Evolutionary conservation across 2,329 filamentous ascomycete species (phyloP).

Genomic region (Zymoseptoria tritici): DNA sequence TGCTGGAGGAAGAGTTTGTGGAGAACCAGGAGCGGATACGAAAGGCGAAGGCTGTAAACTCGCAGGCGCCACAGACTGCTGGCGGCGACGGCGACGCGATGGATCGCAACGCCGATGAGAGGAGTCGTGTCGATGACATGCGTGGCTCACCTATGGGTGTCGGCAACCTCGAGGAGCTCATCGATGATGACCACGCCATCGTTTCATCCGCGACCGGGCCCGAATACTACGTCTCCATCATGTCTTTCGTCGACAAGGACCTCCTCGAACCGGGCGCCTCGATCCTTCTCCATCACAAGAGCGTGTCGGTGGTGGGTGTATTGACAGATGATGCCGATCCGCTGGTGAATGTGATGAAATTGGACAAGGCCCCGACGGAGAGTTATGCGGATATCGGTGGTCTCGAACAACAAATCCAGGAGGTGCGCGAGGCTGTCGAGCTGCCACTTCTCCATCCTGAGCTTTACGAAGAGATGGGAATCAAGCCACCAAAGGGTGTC

Average conservation of each 20-base stretch:
- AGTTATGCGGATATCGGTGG: conserved; percentile 98
- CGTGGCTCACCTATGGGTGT: conserved; percentile 97
- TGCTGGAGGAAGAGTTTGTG: conserved; percentile 96
- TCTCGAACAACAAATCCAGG: conserved; percentile 89
- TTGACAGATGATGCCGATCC: conserved; percentile 94
- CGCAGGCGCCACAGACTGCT: conserved; percentile 49
- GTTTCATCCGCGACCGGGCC: conserved; percentile 95
- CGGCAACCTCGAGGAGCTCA: conserved; percentile 94
- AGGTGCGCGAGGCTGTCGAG: conserved; percentile 95
- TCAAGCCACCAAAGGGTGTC: conserved; percentile 98
- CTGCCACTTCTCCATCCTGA: conserved; percentile 90
- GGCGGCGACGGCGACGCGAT: conserved; percentile 65
- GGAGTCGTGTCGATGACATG: conserved; percentile 95
- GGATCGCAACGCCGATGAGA: conserved; percentile 89
- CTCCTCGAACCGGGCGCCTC: conserved; percentile 92
- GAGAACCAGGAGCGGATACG: conserved; percentile 96
- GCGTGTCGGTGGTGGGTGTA: conserved; percentile 93
- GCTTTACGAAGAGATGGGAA: conserved; percentile 99
- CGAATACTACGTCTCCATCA: conserved; percentile 99
- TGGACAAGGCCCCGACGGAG: conserved; percentile 96
- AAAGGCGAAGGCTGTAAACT: conserved; percentile 80
- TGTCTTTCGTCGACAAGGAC: conserved; percentile 99
- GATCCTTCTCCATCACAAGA: conserved; percentile 94
- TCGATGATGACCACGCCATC: conserved; percentile 98
- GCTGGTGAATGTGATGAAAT: conserved; percentile 95